These are phyloP conservation scores for Penicillium fuscoglaucum DNA, from an alignment of 2,329 filamentous ascomycete genomes.

Conservation along the genomic window DNA sequence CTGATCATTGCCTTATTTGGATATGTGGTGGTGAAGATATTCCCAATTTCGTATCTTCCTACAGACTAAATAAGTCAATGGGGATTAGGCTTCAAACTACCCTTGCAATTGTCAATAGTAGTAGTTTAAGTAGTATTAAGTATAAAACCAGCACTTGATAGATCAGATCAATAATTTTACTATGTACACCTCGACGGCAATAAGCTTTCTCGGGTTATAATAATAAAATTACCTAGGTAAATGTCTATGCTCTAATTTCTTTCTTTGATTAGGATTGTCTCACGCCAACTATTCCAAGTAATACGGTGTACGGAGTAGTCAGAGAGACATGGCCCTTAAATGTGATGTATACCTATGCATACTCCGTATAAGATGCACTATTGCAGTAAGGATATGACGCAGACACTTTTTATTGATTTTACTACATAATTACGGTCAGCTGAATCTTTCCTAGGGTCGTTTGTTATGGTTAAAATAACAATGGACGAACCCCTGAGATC, in stretches of 20 bases:
- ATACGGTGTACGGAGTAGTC: background rate
- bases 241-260: background rate
- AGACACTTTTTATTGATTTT: background rate
- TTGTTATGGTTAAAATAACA: background rate
- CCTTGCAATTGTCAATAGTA: background rate
- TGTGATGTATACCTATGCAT: background rate
- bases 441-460: background rate
- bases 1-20: conserved; percentile 26
- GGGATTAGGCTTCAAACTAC: background rate
- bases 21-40: conserved; percentile 11
- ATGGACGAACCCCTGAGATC: conserved; percentile 27
- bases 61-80: background rate
- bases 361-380: background rate
- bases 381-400: background rate
- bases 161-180: background rate
- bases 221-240: background rate
- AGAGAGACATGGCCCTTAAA: background rate
- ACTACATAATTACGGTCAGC: background rate
- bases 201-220: background rate
- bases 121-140: conserved; percentile 3
- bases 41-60: background rate
- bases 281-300: background rate
- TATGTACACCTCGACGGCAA: background rate
- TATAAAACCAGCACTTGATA: background rate
- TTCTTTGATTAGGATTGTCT: conserved; percentile 3